phyloP scores from a whole-genome alignment of 192 early-diverging fungal species.

The Blastocladiella britannica region DNA sequence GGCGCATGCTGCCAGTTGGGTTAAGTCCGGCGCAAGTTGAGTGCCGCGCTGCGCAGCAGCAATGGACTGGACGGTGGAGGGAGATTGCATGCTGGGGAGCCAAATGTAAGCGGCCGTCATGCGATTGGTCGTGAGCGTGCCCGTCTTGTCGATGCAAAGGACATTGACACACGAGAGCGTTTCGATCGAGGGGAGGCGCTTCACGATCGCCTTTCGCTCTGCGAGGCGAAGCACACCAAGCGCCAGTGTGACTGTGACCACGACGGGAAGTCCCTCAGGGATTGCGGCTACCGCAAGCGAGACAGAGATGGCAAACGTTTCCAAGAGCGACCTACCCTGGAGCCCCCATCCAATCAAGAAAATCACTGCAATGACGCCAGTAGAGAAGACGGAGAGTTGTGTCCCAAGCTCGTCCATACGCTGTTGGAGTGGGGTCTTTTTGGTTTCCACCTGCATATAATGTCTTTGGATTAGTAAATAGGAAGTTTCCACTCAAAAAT shows the following conservation, averaged over 20 bases:
- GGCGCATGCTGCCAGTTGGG: slow-evolving; percentile 31
- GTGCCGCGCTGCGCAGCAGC: slow-evolving; percentile 6
- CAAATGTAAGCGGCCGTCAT: slow-evolving; percentile 72
- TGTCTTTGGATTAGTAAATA: no score
- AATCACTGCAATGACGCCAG: slow-evolving; percentile 64
- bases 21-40: slow-evolving; percentile 11
- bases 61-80: no score
- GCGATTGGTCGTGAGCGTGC: slow-evolving; percentile 83
- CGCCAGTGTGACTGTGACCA: slow-evolving; percentile 88
- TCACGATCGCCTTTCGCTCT: slow-evolving; percentile 73
- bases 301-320: slow-evolving; percentile 90
- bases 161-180: slow-evolving; percentile 84
- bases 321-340: slow-evolving; percentile 72
- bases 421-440: slow-evolving; percentile 75
- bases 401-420: slow-evolving; percentile 92
- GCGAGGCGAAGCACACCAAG: slow-evolving; percentile 85
- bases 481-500: no score
- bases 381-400: slow-evolving; percentile 62
- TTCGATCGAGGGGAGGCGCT: slow-evolving; percentile 87
- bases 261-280: slow-evolving; percentile 90
- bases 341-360: slow-evolving; percentile 56
- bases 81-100: no score
- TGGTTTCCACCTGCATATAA: slow-evolving; percentile 53
- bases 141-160: slow-evolving; percentile 94
- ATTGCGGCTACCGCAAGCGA: slow-evolving; percentile 94